Percentiles rank a stretch among this genome's conserved stretches.
Conservation (phyloP, 1,284 basidiomycete species). For the Ganoderma sinense region DNA sequence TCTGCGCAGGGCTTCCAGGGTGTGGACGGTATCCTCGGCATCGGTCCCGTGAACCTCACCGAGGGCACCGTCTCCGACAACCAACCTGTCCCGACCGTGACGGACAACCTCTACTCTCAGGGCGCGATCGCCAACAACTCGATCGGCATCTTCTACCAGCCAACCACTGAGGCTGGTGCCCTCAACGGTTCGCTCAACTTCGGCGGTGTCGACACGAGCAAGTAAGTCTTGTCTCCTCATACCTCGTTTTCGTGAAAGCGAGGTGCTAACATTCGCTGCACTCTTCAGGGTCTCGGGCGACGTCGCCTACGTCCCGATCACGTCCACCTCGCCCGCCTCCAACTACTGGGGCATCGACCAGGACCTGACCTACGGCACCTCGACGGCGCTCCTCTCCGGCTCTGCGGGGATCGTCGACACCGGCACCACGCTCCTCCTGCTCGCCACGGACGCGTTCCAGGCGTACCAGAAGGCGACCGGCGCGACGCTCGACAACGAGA, state of each 20-base stretch:
- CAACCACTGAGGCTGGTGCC: conserved; percentile 43
- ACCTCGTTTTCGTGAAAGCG: not conserved
- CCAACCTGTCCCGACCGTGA: conserved; percentile 45
- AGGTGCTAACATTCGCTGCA: not conserved
- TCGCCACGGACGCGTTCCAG: conserved; percentile 53
- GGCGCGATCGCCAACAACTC: conserved; percentile 50
- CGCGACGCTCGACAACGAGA: conserved; percentile 55
- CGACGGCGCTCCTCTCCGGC: conserved; percentile 43
- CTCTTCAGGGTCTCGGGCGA: conserved; percentile 48
- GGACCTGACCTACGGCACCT: conserved; percentile 52
- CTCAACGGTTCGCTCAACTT: conserved; percentile 57
- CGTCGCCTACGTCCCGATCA: conserved; percentile 59
- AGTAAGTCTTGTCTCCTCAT: not conserved
- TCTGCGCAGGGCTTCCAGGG: conserved; percentile 47
- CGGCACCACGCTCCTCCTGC: conserved; percentile 53
- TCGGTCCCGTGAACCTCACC: conserved; percentile 62
- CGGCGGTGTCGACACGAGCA: conserved; percentile 50
- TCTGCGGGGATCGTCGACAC: conserved; percentile 65
- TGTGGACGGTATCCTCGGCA: conserved; percentile 64
- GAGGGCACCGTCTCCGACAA: conserved; percentile 40
- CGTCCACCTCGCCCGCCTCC: conserved; percentile 54
- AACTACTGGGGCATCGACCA: conserved; percentile 65
- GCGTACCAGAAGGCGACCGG: conserved; percentile 60
- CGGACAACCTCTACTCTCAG: conserved; percentile 47
- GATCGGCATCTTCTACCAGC: conserved; percentile 60